A percentile compares a stretch with the other conserved stretches of the same genome.
phyloP scores from a whole-genome alignment of 2,329 filamentous ascomycete genomes.

The Rhynchosporium graminicola region DNA sequence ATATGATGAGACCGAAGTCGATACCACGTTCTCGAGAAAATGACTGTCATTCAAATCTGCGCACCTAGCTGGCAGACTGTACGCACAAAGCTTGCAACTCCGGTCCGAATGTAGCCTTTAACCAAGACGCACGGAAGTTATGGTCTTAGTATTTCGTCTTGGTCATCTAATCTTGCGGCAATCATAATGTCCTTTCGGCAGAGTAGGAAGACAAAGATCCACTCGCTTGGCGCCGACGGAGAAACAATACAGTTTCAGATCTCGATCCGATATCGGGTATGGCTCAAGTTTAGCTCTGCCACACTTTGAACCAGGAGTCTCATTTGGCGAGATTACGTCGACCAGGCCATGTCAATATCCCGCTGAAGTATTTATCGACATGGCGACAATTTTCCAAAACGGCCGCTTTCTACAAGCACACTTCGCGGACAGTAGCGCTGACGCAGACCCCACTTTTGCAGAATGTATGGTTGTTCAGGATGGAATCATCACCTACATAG shows the following conservation, averaged over 20 bases:
- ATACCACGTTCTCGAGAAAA: too few relatives aligned
- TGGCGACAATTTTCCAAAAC: not conserved
- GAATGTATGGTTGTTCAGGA: slow-evolving; percentile 51
- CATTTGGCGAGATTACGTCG: not conserved
- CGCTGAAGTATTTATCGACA: not conserved
- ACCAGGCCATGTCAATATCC: not conserved
- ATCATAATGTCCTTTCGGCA: not conserved
- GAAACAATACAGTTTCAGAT: not conserved
- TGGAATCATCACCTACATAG: slow-evolving; percentile 49
- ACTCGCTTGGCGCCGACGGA: not conserved
- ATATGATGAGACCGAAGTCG: too few relatives aligned
- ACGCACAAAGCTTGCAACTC: too few relatives aligned
- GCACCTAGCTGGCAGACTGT: too few relatives aligned
- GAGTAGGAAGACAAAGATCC: not conserved
- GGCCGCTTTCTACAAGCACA: slow-evolving; percentile 7
- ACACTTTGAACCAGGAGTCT: not conserved
- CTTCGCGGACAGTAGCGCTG: not conserved
- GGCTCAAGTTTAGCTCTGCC: not conserved
- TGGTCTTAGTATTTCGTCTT: too few relatives aligned
- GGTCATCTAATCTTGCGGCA: not conserved
- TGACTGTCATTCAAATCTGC: too few relatives aligned
- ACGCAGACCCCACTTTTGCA: slow-evolving; percentile 14
- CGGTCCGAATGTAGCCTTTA: too few relatives aligned
- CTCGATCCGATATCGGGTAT: slow-evolving; percentile 5
- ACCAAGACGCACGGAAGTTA: too few relatives aligned